phyloP scores from a whole-genome alignment of 805 yeast species.

The Tetrapisispora taiwanensis region DNA sequence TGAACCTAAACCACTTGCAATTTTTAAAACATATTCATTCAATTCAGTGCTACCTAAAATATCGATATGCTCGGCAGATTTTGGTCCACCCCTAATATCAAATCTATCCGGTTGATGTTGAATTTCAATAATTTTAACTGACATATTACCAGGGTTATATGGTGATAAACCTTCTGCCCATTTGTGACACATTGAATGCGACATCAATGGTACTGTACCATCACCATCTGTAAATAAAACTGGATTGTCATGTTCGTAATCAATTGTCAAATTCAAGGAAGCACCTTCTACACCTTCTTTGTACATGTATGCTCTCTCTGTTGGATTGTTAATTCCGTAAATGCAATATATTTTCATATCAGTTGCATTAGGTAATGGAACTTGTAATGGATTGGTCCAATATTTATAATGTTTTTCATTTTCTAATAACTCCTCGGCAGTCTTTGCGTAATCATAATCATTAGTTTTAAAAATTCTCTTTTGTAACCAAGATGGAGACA shows the following conservation, averaged over 20 bases:
- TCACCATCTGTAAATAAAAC: slow-evolving; percentile 88
- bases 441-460: slow-evolving; percentile 65
- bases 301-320: slow-evolving; percentile 87
- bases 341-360: slow-evolving; percentile 80
- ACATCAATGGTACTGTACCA: slow-evolving; percentile 81
- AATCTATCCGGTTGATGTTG: slow-evolving; percentile 87
- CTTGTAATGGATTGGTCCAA: slow-evolving; percentile 95
- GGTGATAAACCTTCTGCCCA: slow-evolving; percentile 62
- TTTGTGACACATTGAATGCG: slow-evolving; percentile 85
- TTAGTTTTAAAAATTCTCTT: slow-evolving; percentile 59
- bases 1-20: slow-evolving; percentile 75
- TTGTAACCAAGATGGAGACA: slow-evolving; percentile 69
- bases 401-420: slow-evolving; percentile 67
- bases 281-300: slow-evolving; percentile 46
- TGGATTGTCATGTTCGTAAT: slow-evolving; percentile 48
- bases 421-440: slow-evolving; percentile 43
- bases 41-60: slow-evolving; percentile 87
- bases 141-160: slow-evolving; percentile 68
- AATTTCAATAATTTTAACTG: slow-evolving; percentile 80
- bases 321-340: slow-evolving; percentile 94
- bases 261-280: slow-evolving; percentile 62
- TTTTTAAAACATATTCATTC: slow-evolving; percentile 72
- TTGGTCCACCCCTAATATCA: slow-evolving; percentile 94
- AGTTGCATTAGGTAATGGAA: slow-evolving; percentile 85
- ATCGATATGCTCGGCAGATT: slow-evolving; percentile 96